A percentile compares a stretch with the other conserved stretches of the same genome.
Evolutionary conservation across 1,139 yeast species (phyloP).

Genomic region (Saccharomyces pastorianus): DNA sequence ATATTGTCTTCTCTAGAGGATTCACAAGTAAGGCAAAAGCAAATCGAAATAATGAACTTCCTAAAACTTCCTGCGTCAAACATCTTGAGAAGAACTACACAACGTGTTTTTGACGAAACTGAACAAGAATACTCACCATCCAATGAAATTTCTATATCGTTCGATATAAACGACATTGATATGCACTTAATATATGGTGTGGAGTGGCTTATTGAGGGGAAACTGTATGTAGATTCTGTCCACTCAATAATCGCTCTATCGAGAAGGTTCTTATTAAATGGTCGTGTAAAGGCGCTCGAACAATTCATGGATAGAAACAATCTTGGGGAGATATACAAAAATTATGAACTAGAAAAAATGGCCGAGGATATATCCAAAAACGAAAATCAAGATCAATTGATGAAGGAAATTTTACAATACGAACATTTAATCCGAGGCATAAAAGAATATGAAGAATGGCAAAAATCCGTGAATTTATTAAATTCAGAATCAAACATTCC

Average conservation of each 20-base stretch:
- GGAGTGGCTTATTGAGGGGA: constrained; percentile 68
- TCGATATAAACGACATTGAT: constrained; percentile 46
- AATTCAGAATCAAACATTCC: constrained; percentile 27
- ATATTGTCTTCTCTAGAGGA: constrained; percentile 54
- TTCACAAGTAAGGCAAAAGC: constrained; percentile 45
- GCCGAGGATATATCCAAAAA: constrained; percentile 23
- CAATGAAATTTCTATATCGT: constrained; percentile 33
- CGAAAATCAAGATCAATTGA: constrained; percentile 30
- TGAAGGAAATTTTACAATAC: constrained; percentile 47
- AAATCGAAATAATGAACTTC: constrained; percentile 50
- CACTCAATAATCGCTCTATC: constrained; percentile 51
- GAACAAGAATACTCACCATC: constrained; percentile 40
- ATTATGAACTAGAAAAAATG: constrained; percentile 44
- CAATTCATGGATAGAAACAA: constrained; percentile 47
- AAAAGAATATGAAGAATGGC: constrained; percentile 33
- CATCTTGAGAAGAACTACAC: constrained; percentile 61
- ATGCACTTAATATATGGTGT: constrained; percentile 48
- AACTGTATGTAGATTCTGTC: constrained; percentile 61
- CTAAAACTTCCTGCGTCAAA: constrained; percentile 50
- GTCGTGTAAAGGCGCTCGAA: constrained; percentile 56
- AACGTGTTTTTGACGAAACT: constrained; percentile 54
- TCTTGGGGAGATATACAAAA: constrained; percentile 46
- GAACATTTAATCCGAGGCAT: constrained; percentile 40
- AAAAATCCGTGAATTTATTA: constrained; percentile 16
- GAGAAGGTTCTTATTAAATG: constrained; percentile 58